Conservation (phyloP, 768 basidiomycete genomes). For the Boletus rubroflammeus region DNA sequence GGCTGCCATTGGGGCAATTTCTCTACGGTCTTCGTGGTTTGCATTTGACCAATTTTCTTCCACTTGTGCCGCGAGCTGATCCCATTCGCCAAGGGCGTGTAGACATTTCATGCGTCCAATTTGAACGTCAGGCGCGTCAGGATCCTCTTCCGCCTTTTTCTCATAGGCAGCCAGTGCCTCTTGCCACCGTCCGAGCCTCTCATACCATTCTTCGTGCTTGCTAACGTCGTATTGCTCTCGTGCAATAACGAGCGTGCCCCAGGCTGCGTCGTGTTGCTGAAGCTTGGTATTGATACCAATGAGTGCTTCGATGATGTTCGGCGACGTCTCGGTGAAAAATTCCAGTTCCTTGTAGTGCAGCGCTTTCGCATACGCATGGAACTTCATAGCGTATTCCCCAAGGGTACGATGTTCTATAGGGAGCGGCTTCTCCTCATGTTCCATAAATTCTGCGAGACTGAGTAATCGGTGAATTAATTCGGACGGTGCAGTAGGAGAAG, state of each 20-base stretch:
- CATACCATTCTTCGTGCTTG: slow-evolving; percentile 98
- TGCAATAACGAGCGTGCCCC: slow-evolving; percentile 91
- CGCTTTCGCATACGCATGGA: slow-evolving; percentile 94
- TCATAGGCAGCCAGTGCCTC: slow-evolving; percentile 88
- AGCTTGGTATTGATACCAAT: slow-evolving; percentile 96
- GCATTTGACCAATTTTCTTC: slow-evolving; percentile 86
- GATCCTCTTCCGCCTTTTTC: slow-evolving; percentile 70
- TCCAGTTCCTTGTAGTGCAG: slow-evolving; percentile 98
- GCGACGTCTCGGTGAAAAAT: slow-evolving; percentile 89
- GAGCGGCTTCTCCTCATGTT: slow-evolving; percentile 94
- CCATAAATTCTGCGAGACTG: slow-evolving; percentile 97
- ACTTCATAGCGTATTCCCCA: slow-evolving; percentile 90
- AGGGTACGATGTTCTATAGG: slow-evolving; percentile 92
- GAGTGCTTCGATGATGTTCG: slow-evolving; percentile 87
- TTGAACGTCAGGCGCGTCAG: slow-evolving; percentile 69
- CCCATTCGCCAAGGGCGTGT: slow-evolving; percentile 98
- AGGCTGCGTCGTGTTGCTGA: slow-evolving; percentile 96
- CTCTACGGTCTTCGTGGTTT: slow-evolving; percentile 75
- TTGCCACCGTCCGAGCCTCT: slow-evolving; percentile 93
- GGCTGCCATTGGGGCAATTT: slow-evolving; percentile 95
- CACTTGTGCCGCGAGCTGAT: slow-evolving; percentile 79
- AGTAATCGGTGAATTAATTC: slow-evolving; percentile 89
- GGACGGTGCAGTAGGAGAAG: slow-evolving; percentile 69
- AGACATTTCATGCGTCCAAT: slow-evolving; percentile 94
- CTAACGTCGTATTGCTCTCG: slow-evolving; percentile 86